Base-by-base conservation (phyloP, 208 protist species). In the Eutreptiella sp. region DNA sequence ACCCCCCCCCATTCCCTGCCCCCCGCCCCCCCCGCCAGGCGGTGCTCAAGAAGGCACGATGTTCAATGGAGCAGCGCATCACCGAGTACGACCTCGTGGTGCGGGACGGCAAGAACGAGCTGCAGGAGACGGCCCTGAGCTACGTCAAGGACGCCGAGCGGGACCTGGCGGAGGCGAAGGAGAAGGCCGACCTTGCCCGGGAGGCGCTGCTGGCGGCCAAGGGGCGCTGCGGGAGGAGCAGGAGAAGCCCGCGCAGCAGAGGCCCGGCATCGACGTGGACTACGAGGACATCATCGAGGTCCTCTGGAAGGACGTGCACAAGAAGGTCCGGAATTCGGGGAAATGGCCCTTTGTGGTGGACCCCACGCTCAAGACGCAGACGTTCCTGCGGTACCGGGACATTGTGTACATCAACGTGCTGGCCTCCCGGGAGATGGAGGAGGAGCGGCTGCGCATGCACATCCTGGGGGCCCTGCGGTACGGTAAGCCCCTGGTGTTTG, bases 401-500 rank as follows among this genome's bases (percentile, higher is more conserved):
- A 54, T 24, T 28, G 54, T 32, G 19, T 61, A 55, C 53, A 9
- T 61, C 11, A 24, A 52, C 46, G 23, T 42, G 5, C 21, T 61
- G 41, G 14, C 19, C 46, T 42, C 53, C 16, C 32, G 54, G 26
- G 4, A 58, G 5, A 53, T 61, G 53, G 5, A 61, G 28, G 26
- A 32, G 11, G 46, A 61, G 14, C 23, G 23, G 11, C 7, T 61
- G 16, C 32, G 53, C 11, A 46, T 14, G 19, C 14, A 32, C 23
- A 7, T 61, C 24, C 36, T 61, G 26, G 53, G 53, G 11, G 4
- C 53, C 7, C 48, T 61, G 7, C 53, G 53, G 19, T 61, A 61
- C 46, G 53, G 53, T 9, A 61, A 61, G 36, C 42, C 53, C 5
- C 53, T 61, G 9, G 53, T 61, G 38, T 5, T 61, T 24, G 53